Conservation (phyloP, 2,329 filamentous ascomycete species). For the Monosporascus sp. region DNA sequence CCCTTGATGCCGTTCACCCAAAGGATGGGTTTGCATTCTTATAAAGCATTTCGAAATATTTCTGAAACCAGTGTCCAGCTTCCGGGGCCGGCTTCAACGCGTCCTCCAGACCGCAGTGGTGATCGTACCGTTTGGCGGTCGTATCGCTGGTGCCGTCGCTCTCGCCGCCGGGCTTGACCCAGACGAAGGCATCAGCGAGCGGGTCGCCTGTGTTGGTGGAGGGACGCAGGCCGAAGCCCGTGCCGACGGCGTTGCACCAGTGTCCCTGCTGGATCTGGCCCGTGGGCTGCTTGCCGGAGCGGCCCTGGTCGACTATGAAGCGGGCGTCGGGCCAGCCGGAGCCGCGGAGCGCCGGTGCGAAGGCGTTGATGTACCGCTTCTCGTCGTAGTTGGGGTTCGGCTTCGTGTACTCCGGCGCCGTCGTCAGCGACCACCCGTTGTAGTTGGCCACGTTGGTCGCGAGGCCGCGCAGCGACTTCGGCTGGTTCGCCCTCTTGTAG, state of each 20-base stretch:
- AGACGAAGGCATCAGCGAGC: slow-evolving; percentile 58
- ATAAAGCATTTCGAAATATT: slow-evolving; percentile 54
- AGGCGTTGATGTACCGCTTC: slow-evolving; percentile 57
- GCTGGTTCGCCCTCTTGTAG: slow-evolving; percentile 50
- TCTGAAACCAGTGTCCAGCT: slow-evolving; percentile 67
- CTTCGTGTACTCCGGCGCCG: slow-evolving; percentile 31
- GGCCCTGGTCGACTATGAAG: slow-evolving; percentile 30
- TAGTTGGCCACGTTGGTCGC: slow-evolving; percentile 56
- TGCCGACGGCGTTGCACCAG: slow-evolving; percentile 57
- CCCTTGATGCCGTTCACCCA: no score
- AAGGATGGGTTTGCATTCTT: slow-evolving; percentile 51
- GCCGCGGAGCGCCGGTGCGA: slow-evolving; percentile 57
- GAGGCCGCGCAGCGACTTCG: slow-evolving; percentile 48
- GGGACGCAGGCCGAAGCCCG: slow-evolving; percentile 54
- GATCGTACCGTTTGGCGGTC: slow-evolving; percentile 45
- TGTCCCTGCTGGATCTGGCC: slow-evolving; percentile 45
- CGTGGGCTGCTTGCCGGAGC: slow-evolving; percentile 45
- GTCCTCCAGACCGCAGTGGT: slow-evolving; percentile 49
- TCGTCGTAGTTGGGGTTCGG: slow-evolving; percentile 50
- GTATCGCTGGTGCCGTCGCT: slow-evolving; percentile 40
- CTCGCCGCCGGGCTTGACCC: slow-evolving; percentile 57
- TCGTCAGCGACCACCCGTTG: slow-evolving; percentile 42
- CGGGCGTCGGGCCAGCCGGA: slow-evolving; percentile 37
- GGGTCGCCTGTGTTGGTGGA: slow-evolving; percentile 48
- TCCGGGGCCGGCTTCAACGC: slow-evolving; percentile 63